A percentile compares a stretch with the other conserved stretches of the same genome.
phyloP scores from a whole-genome alignment of 331 rosid genomes.

The Phaseolus coccineus region DNA sequence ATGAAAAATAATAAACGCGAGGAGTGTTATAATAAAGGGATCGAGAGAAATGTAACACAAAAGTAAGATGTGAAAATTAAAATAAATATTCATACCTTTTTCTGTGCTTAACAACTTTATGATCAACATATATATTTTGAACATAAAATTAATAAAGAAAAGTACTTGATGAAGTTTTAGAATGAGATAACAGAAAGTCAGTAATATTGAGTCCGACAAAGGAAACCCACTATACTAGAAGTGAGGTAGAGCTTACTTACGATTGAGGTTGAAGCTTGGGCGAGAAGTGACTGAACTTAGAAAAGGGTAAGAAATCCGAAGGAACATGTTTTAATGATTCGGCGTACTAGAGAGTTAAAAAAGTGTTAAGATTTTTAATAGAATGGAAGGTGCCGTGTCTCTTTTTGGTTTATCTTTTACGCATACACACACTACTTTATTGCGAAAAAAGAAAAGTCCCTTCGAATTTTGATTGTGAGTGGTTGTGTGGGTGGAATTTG shows the following conservation, averaged over 20 bases:
- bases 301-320: conserved; percentile 38
- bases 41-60: no score
- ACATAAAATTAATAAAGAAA: not conserved
- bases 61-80: no score
- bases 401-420: not conserved
- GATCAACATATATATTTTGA: not conserved
- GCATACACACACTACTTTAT: not conserved
- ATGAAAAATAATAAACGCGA: no score
- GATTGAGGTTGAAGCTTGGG: conserved; percentile 30
- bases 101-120: no score
- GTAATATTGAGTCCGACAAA: no score
- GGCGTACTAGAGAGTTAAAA: conserved; percentile 36
- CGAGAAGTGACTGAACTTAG: conserved; percentile 27
- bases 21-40: no score
- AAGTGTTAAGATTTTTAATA: not conserved
- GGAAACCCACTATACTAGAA: conserved; percentile 33
- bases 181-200: not conserved
- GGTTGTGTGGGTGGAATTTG: conserved; percentile 20
- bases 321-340: conserved; percentile 46
- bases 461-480: conserved; percentile 29
- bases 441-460: not conserved
- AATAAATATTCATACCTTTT: no score
- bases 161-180: not conserved
- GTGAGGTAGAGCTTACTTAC: conserved; percentile 18
- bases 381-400: not conserved